A percentile compares a stretch with the other conserved stretches of the same genome.
Evolutionary conservation across 768 basidiomycete genomes (phyloP).

Genomic region (Coprinopsis strossmayeri): DNA sequence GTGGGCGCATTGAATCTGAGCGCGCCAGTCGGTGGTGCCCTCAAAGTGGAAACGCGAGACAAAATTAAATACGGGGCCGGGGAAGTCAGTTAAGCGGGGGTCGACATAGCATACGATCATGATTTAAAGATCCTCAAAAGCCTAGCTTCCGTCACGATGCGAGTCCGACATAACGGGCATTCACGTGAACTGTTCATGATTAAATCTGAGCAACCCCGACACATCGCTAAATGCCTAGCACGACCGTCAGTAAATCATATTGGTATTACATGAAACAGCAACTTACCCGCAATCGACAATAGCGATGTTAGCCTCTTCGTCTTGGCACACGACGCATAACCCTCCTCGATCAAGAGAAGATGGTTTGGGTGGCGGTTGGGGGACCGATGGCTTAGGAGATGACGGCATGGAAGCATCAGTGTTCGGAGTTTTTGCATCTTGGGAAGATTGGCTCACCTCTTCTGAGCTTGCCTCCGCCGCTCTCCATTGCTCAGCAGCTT

Average conservation of each 20-base stretch:
- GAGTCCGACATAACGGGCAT: constrained; percentile 86
- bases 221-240: constrained; percentile 73
- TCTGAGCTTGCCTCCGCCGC: constrained; percentile 14
- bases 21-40: too few relatives aligned
- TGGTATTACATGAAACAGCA: neutral
- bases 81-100: neutral
- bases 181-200: constrained; percentile 76
- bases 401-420: neutral
- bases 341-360: constrained; percentile 59
- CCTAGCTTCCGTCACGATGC: constrained; percentile 78
- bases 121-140: constrained; percentile 71
- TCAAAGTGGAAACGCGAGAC: neutral
- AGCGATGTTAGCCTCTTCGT: constrained; percentile 90
- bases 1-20: too few relatives aligned
- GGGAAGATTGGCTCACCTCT: constrained; percentile 1
- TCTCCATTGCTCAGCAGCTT: constrained; percentile 13
- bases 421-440: neutral
- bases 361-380: constrained; percentile 30
- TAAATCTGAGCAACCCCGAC: constrained; percentile 69
- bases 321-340: constrained; percentile 88
- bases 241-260: neutral
- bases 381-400: constrained; percentile 17
- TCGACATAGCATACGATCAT: constrained; percentile 17
- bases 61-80: neutral
- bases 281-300: constrained; percentile 91